Evolutionary conservation across 306 rosid genomes (phyloP).

Genomic region (Casuarina glauca): DNA sequence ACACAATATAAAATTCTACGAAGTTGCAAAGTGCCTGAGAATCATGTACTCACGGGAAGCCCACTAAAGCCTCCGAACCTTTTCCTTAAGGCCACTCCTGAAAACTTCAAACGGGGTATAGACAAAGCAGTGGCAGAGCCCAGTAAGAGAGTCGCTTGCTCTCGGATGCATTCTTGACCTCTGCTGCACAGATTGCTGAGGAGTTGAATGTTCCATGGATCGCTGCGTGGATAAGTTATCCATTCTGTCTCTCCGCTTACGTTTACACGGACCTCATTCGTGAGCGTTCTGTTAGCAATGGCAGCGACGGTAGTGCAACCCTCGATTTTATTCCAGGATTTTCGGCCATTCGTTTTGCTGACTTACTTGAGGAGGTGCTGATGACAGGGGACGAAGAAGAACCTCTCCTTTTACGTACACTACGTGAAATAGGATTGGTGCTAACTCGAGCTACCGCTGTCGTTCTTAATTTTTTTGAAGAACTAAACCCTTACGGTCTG

Average conservation of each 20-base stretch:
- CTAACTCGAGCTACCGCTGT: slow-evolving; percentile 14
- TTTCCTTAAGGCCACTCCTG: slow-evolving; percentile 34
- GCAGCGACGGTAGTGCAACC: too few species aligned
- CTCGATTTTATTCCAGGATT: too few species aligned
- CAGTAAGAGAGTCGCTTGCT: slow-evolving; percentile 28
- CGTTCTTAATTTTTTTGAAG: slow-evolving; percentile 35
- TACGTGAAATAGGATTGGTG: too few species aligned
- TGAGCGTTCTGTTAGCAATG: too few species aligned
- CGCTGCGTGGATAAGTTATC: slow-evolving; percentile 1
- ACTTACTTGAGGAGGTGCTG: slow-evolving; percentile 29
- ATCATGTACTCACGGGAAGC: slow-evolving; percentile 5
- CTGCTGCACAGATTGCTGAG: slow-evolving; percentile 22
- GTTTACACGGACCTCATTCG: slow-evolving; percentile 30
- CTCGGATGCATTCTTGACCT: slow-evolving; percentile 35
- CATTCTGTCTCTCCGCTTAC: slow-evolving; percentile 38
- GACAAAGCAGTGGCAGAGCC: slow-evolving; percentile 18
- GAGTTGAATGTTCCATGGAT: too few species aligned
- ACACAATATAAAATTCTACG: slow-evolving; percentile 16
- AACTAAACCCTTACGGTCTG: background rate
- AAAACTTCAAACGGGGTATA: slow-evolving; percentile 25
- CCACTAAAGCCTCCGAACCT: slow-evolving; percentile 23
- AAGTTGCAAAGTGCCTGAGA: slow-evolving; percentile 29
- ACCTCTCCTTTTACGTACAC: background rate
- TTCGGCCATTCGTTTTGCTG: slow-evolving; percentile 20
- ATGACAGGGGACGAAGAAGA: background rate